These are phyloP conservation scores for Fusarium aywerte DNA, from an alignment of 2,329 filamentous ascomycete genomes.

Conservation along the genomic window DNA sequence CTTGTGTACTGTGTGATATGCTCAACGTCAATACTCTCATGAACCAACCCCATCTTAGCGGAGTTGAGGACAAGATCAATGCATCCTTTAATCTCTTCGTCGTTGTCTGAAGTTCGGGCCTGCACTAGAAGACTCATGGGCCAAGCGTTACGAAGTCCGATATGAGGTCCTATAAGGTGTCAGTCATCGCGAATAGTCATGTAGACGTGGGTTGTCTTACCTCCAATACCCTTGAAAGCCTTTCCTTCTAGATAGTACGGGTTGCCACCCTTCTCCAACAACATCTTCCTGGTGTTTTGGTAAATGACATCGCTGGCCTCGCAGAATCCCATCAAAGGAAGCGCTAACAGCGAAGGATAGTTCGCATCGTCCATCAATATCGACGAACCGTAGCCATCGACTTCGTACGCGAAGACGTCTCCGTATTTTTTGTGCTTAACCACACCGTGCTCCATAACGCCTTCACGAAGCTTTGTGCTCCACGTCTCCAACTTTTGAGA, in stretches of 20 bases:
- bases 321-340: slow-evolving; percentile 83
- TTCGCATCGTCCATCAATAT: slow-evolving; percentile 94
- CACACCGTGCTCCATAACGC: slow-evolving; percentile 86
- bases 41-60: slow-evolving; percentile 81
- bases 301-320: slow-evolving; percentile 75
- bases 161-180: slow-evolving; percentile 64
- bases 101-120: slow-evolving; percentile 86
- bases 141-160: slow-evolving; percentile 92
- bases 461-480: slow-evolving; percentile 73
- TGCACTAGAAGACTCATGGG: slow-evolving; percentile 95
- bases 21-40: slow-evolving; percentile 92
- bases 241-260: slow-evolving; percentile 86
- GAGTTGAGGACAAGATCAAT: slow-evolving; percentile 79
- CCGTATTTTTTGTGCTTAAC: slow-evolving; percentile 80
- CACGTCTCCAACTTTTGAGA: slow-evolving; percentile 67
- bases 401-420: slow-evolving; percentile 85
- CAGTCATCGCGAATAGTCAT: not conserved
- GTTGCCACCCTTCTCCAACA: slow-evolving; percentile 80
- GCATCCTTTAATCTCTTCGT: slow-evolving; percentile 81
- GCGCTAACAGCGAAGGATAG: slow-evolving; percentile 80
- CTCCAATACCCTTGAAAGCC: slow-evolving; percentile 88
- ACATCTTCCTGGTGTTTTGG: slow-evolving; percentile 83
- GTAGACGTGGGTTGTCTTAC: slow-evolving; percentile 55
- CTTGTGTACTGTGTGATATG: slow-evolving; percentile 74
- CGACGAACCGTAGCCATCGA: slow-evolving; percentile 84